Evolutionary conservation across 1,139 yeast species (phyloP), one percentile per base, ranked within the genome.

Genomic region (Casaregolazyma lundiana): DNA sequence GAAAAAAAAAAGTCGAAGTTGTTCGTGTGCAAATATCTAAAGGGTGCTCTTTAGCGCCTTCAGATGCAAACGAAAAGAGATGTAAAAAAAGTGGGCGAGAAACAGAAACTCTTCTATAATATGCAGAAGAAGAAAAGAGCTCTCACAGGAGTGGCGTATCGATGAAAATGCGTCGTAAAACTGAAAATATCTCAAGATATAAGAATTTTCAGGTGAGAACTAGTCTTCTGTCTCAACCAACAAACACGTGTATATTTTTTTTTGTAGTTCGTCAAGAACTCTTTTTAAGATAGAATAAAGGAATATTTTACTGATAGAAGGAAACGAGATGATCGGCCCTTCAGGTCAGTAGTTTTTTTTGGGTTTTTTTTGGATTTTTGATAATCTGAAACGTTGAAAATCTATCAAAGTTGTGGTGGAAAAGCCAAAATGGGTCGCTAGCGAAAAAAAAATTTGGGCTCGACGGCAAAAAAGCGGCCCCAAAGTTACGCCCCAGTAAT

Each of bases 11-110:
- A 19, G 24, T 34, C 37, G 43, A 42, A 47, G 46, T 53, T 44
- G 43, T 34, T 41, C 38, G 45, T 51, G 52, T 52, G 52, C 45
- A 29, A 40, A 44, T 43, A 48, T 53, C 53, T 54, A 53, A 49
- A 45, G 38, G 39, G 13, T 35, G 11, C 13, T 18, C 36, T 47
- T 51, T 52, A 50, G 48, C 46, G 43, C 34, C 40, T 44, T 48
- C 44, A 29, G 45, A 35, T 35, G 35, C 34, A n/a, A 34, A 30
- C 24, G 38, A 40, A 43, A 41, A 24, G 32, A 26, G 32, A 26
- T 26, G 13, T 26, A 26, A n/a, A 26, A 26, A 26, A 26, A 26
- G 15, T 26, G 32, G 32, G 32, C 32, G 13, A 26, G 32, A 26
- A 6, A 26, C 32, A 7, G 32, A 26, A 26, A 26, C 11, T 26